Evolutionary conservation across 495 filamentous ascomycete species (phyloP).

Genomic region (Neurospora africana): DNA sequence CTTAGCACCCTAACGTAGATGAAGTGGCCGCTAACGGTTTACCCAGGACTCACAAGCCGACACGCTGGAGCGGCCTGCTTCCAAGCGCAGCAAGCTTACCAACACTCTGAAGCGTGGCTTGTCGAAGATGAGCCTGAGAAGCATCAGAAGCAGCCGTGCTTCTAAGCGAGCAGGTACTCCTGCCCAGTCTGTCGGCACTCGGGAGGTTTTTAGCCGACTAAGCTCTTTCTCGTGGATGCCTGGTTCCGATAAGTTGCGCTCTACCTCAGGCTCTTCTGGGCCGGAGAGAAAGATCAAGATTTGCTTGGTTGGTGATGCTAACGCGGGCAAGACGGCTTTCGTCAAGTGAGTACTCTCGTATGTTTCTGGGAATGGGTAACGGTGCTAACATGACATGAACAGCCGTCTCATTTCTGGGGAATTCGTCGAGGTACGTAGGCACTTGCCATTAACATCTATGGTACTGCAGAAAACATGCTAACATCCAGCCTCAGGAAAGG

Average conservation of each 20-base stretch:
- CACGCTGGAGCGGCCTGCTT: background rate
- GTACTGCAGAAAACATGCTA: background rate
- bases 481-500: background rate
- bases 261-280: background rate
- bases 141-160: background rate
- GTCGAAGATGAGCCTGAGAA: background rate
- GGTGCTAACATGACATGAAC: background rate
- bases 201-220: conserved; percentile 4
- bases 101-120: conserved; percentile 2
- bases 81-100: conserved; percentile 8
- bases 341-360: conserved; percentile 1
- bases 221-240: background rate
- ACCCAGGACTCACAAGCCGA: background rate
- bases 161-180: background rate
- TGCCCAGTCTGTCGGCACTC: background rate
- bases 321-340: conserved; percentile 16
- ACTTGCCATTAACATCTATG: background rate
- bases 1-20: background rate
- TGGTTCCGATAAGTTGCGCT: background rate
- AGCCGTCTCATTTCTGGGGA: background rate
- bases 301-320: conserved; percentile 11
- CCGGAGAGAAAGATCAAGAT: conserved; percentile 11
- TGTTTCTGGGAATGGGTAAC: background rate
- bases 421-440: background rate
- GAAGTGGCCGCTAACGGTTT: background rate